These are phyloP conservation scores for Pelargonium myrrhifolium DNA, from an alignment of 441 rosid species.

Conservation along the genomic window DNA sequence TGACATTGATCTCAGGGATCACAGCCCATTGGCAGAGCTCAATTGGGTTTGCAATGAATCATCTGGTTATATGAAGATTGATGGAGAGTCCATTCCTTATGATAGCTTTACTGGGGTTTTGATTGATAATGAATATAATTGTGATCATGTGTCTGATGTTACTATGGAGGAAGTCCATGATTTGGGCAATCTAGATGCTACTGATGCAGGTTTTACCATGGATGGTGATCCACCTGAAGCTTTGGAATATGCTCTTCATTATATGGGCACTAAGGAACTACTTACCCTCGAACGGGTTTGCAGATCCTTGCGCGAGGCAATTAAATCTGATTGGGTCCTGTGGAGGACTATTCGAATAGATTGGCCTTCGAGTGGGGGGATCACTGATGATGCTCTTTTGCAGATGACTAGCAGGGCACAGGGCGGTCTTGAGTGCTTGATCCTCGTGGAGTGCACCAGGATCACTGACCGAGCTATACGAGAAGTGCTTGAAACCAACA, in stretches of 20 bases:
- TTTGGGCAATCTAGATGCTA: background rate
- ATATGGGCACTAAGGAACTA: constrained; percentile 29
- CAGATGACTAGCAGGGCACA: constrained; percentile 36
- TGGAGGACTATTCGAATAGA: constrained; percentile 36
- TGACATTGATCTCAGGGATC: background rate
- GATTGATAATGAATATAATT: background rate
- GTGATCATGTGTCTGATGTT: background rate
- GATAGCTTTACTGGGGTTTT: background rate
- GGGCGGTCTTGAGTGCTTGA: constrained; percentile 35
- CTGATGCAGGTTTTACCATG: constrained; percentile 9
- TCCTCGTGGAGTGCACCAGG: constrained; percentile 30
- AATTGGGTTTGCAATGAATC: constrained; percentile 1
- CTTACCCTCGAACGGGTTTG: constrained; percentile 42
- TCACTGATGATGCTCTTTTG: constrained; percentile 36
- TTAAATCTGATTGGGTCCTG: constrained; percentile 32
- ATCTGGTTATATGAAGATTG: constrained; percentile 2
- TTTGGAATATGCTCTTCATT: constrained; percentile 28
- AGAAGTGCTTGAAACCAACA: constrained; percentile 36
- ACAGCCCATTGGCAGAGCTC: background rate
- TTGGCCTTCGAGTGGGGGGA: constrained; percentile 19
- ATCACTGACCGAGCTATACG: constrained; percentile 39
- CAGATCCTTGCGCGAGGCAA: constrained; percentile 24
- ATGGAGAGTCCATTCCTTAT: background rate
- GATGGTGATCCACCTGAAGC: constrained; percentile 29
- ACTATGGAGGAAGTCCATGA: background rate